Evolutionary conservation across 306 rosid species (phyloP), one percentile per base, ranked within the genome.

Genomic region (Castanea crenata): DNA sequence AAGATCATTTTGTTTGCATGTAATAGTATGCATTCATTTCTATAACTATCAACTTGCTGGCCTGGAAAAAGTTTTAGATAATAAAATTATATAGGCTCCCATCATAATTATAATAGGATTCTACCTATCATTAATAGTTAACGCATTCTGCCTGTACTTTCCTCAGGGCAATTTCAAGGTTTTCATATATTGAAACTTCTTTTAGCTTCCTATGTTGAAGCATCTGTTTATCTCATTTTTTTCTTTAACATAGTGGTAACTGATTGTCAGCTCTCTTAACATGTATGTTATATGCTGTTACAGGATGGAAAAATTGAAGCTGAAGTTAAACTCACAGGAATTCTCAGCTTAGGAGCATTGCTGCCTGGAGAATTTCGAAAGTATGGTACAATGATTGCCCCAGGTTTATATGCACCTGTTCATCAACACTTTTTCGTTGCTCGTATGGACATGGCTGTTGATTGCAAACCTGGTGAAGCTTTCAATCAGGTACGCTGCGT

Each of bases 401-500:
- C 98, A 2, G 96, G 92, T 81, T 75, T 93, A 77, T 91, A 91
- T 83, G 94, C 97, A 23, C 96, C 97, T 21, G 92, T 91, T 74
- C 96, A 93, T 83, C 96, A 93, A 71, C 96, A 93, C 81, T 91
- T 93, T 52, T 91, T 93, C 74, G 97, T 93, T 85, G 95, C 97
- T 74, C 98, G 97, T 65, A 91, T 93, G 97, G 93, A 92, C 85
- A 92, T 94, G 97, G 94, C 98, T 73, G 94, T 94, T 76, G 98
- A 94, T 87, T 94, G 97, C 88, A 94, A 85, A 85, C 96, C 97
- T 54, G 96, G 98, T 74, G 98, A 94, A 83, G 88, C 96, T 81
- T 81, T 86, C 85, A 94, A 94, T 89, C 98, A 94, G 97, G 98
- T 91, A 83, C 35, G 35, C 57, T 80, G 46, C 74, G 62, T 69